Evolutionary conservation across 495 filamentous ascomycete genomes (phyloP).

Genomic region (Filosporella fistucella): DNA sequence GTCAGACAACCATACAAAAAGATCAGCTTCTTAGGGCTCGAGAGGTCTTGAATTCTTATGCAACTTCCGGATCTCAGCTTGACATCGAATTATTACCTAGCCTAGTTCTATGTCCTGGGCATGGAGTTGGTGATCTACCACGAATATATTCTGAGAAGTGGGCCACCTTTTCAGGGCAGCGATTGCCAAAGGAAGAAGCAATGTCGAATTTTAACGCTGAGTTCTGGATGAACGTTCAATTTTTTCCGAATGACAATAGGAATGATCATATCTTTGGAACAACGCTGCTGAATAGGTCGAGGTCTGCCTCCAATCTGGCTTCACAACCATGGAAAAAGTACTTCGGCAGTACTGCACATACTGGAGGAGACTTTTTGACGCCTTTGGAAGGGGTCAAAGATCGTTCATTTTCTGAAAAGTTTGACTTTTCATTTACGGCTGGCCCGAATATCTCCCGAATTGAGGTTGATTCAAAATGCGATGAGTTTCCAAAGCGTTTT

Average conservation of each 20-base stretch:
- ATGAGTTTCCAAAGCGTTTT: too few relatives aligned
- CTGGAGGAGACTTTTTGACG: conserved; percentile 1
- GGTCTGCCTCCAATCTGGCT: conserved; percentile 6
- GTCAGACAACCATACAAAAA: conserved; percentile 1
- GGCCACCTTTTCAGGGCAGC: conserved; percentile 6
- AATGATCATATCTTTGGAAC: neutral
- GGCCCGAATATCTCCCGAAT: too few relatives aligned
- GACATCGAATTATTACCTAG: conserved; percentile 3
- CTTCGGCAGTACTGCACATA: neutral
- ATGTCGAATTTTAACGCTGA: conserved; percentile 12
- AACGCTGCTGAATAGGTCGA: conserved; percentile 3
- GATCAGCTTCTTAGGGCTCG: conserved; percentile 7
- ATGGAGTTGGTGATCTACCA: conserved; percentile 6
- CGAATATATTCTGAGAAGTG: conserved; percentile 10
- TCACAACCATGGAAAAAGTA: neutral
- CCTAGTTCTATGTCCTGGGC: conserved; percentile 12
- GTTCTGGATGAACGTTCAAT: conserved; percentile 7
- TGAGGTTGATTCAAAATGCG: too few relatives aligned
- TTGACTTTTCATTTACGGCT: too few relatives aligned
- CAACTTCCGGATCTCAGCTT: neutral
- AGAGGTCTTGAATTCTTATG: conserved; percentile 2
- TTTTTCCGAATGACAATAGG: neutral
- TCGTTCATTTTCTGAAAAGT: neutral
- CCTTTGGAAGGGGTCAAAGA: neutral
- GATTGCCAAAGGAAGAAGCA: conserved; percentile 11